Evolutionary conservation across 2,329 filamentous ascomycete species (phyloP), one percentile per base, ranked within the genome.

Genomic region (Penicillium sclerotiorum): DNA sequence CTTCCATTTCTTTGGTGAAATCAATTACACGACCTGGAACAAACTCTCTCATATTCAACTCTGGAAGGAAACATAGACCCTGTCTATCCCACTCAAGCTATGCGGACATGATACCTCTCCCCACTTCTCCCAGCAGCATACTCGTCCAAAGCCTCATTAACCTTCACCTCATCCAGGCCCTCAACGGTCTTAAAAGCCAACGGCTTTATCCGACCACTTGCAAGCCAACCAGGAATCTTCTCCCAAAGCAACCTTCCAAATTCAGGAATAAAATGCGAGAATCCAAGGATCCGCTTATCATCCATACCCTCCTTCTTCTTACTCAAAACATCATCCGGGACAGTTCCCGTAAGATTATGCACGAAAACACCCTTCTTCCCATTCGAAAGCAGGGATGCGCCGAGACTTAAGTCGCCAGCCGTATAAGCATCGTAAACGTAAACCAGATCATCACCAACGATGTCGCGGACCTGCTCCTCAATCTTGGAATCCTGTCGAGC

Each of bases 391-490:
- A 72, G 55, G 0, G 60, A 64, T 2, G 76, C 50, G 5, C 50
- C 45, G 28, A 68, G 66, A 7, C 55, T 62, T 15, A 45, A 27
- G 1, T 44, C 56, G 1, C 50, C 48, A 1, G 28, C 50, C 43
- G 65, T 72, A 33, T 72, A 49, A 0, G 67, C 61, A 48, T 77
- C 72, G 46, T 64, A 71, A 2, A 64, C 68, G 48, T 75, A 73
- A 5, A 71, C 11, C 4, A 75, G 55, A 5, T 73, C 70, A 50
- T 75, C 73, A 3, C 69, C 69, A 1, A 72, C 70, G 6, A 74
- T 55, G 2, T 52, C 61, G 1, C 65, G 63, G 45, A 76, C 67
- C n/a, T 65, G 59, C 0, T 47, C 50, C 0, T 62, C 53, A 2
- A 74, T 58, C 7, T 35, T 45, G 3, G 64, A 61, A 9, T 52